Conservation (phyloP, 768 basidiomycete genomes). For the Thelephora ganbajun region DNA sequence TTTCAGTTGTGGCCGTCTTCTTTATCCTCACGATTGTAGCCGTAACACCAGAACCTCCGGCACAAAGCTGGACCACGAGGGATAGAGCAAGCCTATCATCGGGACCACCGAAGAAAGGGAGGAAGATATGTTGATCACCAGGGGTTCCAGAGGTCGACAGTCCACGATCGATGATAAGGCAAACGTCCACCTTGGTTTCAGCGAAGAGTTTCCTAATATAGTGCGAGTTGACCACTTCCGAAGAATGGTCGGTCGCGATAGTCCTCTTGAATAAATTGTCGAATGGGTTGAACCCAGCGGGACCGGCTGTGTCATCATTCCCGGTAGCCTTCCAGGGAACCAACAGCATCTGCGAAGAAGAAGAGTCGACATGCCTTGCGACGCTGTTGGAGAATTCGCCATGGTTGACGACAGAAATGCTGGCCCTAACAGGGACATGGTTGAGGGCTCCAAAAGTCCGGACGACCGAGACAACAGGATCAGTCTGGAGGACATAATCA, state of each 20-base stretch:
- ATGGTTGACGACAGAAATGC: conserved; percentile 62
- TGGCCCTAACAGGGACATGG: conserved; percentile 47
- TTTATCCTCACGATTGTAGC: conserved; percentile 64
- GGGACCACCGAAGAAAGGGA: conserved; percentile 90
- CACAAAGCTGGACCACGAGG: conserved; percentile 72
- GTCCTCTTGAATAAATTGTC: conserved; percentile 60
- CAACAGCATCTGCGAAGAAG: conserved; percentile 59
- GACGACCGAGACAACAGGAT: conserved; percentile 62
- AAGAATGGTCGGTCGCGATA: conserved; percentile 31
- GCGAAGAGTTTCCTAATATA: conserved; percentile 77
- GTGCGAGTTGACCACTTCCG: conserved; percentile 56
- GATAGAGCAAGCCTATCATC: conserved; percentile 81
- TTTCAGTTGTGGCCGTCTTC: conserved; percentile 13
- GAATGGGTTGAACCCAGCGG: conserved; percentile 42
- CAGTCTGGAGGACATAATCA: conserved; percentile 52
- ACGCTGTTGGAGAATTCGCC: conserved; percentile 63
- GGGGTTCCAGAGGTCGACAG: conserved; percentile 17
- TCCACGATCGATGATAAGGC: conserved; percentile 74
- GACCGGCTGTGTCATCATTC: conserved; percentile 16
- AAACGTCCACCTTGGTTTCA: conserved; percentile 61
- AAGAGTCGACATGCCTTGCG: conserved; percentile 39
- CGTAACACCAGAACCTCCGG: conserved; percentile 35
- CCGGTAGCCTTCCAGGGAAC: conserved; percentile 57
- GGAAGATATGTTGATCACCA: conserved; percentile 47
- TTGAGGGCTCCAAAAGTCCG: conserved; percentile 67